These are phyloP conservation scores for Aspergillus diversus DNA, from an alignment of 495 filamentous ascomycete genomes.

Conservation along the genomic window DNA sequence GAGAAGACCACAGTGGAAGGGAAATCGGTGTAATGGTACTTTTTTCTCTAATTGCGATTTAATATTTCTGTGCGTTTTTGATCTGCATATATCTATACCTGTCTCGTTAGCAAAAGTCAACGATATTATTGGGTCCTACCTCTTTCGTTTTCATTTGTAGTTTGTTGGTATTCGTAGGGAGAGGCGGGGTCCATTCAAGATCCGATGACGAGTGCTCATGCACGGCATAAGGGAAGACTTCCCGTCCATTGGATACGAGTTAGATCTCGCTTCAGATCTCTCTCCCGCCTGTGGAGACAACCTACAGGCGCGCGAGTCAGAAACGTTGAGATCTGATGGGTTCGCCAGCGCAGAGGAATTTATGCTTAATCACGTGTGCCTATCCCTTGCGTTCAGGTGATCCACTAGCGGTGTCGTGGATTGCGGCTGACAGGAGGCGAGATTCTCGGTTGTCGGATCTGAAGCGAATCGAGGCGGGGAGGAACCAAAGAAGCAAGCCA, in stretches of 20 bases:
- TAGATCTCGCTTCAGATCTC: background rate
- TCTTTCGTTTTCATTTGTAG: too few species aligned
- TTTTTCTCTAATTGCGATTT: background rate
- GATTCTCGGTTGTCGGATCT: too few species aligned
- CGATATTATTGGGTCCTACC: too few species aligned
- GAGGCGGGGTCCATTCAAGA: too few species aligned
- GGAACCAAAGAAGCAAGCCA: too few species aligned
- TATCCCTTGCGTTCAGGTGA: background rate
- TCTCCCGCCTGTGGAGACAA: background rate
- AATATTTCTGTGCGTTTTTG: background rate
- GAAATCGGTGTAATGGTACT: background rate
- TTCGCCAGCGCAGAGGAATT: background rate
- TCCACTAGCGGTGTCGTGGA: too few species aligned
- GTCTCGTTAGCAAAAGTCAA: background rate
- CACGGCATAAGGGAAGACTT: background rate
- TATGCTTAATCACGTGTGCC: background rate
- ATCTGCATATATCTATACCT: background rate
- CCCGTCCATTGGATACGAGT: background rate
- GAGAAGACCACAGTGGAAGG: constrained; percentile 17
- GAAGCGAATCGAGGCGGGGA: too few species aligned
- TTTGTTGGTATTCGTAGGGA: too few species aligned
- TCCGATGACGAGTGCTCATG: background rate
- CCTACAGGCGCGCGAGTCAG: background rate
- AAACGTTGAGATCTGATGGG: background rate
- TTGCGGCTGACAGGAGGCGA: too few species aligned